Base-by-base conservation (phyloP, 495 filamentous ascomycete species). In the Aspergillus egyptiacus region DNA sequence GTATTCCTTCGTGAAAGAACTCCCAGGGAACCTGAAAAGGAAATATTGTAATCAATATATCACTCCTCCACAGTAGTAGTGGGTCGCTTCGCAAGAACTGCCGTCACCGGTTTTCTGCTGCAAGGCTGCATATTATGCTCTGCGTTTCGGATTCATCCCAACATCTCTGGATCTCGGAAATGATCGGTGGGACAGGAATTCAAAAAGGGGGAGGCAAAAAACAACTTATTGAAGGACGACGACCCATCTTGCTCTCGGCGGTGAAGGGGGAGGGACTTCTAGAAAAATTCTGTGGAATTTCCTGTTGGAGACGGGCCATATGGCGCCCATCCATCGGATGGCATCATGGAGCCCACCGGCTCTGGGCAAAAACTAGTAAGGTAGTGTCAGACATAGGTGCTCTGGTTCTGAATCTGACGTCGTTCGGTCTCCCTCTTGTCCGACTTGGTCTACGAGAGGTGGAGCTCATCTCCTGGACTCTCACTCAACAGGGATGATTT, bases 281-380 rank as follows among this genome's bases (percentile, higher is more conserved):
- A 68, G 68, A 71, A 71, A 69, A 53, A 60, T 71, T 71, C 68
- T 51, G 56, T 64, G 54, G 57, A 38, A 63, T 69, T 71, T 55
- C 68, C 68, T 9, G 40, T 65, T 68, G 53, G 56, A 62, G 62
- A 33, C 51, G 38, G 40, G 15, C 50, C 44, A 48, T 51, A 50
- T 54, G 51, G 48, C 55, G n/a, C n/a, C n/a, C n/a, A n/a, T n/a
- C n/a, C n/a, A n/a, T n/a, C n/a, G n/a, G n/a, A n/a, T n/a, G n/a
- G n/a, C n/a, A n/a, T n/a, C n/a, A n/a, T n/a, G n/a, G n/a, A 54
- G 44, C 46, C 54, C 45, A 53, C 46, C 23, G 47, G 47, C 33
- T 15, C 15, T 9, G 39, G 27, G 28, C 32, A 25, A 25, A 46
- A n/a, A n/a, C n/a, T n/a, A n/a, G n/a, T n/a, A n/a, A n/a, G n/a